Percentiles rank a stretch among this genome's conserved stretches.
Evolutionary conservation across 345 rosid species (phyloP).

Genomic region (Populus deltoides): DNA sequence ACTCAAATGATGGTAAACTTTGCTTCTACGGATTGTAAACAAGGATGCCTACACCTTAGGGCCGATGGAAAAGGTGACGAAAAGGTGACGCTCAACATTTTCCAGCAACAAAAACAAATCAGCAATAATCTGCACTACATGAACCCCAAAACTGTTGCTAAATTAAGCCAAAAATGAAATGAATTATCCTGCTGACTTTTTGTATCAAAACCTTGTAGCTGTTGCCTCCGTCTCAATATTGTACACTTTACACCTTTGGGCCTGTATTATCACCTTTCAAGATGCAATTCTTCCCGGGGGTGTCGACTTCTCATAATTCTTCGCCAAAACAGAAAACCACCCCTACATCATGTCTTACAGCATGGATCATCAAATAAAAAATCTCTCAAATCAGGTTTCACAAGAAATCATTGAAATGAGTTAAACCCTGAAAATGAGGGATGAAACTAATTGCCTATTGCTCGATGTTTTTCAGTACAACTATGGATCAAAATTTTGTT

Average conservation of each 20-base stretch:
- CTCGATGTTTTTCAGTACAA: background rate
- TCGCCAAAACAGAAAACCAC: background rate
- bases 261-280: background rate
- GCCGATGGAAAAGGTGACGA: background rate
- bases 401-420: background rate
- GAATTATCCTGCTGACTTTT: background rate
- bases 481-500: slow-evolving; percentile 29
- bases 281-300: background rate
- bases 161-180: background rate
- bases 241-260: background rate
- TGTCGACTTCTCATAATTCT: background rate
- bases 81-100: background rate
- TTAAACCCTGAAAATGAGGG: background rate
- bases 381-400: background rate
- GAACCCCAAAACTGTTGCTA: background rate
- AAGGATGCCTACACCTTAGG: background rate
- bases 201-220: background rate
- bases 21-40: background rate
- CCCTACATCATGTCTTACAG: background rate
- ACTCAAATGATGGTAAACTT: background rate
- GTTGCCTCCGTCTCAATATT: background rate
- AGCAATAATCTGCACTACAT: background rate
- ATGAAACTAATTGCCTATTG: background rate
- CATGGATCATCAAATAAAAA: background rate
- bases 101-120: background rate